Conservation (phyloP, 225 moss, liverwort and hornwort species). For the Lunularia cruciata region DNA sequence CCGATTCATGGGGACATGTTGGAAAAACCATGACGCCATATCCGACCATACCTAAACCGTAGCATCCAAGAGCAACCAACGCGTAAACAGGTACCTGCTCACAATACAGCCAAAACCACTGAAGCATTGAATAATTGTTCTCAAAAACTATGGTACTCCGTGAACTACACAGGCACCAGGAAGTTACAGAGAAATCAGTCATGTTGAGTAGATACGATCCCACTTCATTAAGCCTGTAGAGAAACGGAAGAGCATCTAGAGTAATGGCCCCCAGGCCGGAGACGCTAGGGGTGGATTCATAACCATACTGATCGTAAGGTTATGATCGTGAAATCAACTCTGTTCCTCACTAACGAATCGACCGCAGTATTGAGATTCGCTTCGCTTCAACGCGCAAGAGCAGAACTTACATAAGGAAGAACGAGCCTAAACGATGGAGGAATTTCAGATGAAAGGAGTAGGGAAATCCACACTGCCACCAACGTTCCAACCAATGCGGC, state of each 20-base stretch:
- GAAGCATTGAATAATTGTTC: too few relatives aligned
- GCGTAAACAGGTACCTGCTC: conserved; percentile 81
- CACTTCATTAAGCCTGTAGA: too few relatives aligned
- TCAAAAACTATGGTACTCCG: too few relatives aligned
- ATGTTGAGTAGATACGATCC: too few relatives aligned
- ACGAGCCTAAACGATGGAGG: conserved; percentile 52
- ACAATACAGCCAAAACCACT: conserved; percentile 20
- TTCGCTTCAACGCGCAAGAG: neutral
- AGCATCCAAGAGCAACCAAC: conserved; percentile 78
- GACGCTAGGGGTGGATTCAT: too few relatives aligned
- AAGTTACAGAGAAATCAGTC: too few relatives aligned
- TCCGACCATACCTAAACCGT: conserved; percentile 81
- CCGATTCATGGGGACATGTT: conserved; percentile 76
- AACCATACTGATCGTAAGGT: too few relatives aligned
- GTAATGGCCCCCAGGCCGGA: too few relatives aligned
- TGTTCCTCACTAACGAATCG: too few relatives aligned
- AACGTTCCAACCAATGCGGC: conserved; percentile 47
- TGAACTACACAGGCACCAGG: too few relatives aligned
- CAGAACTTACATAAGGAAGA: conserved; percentile 69
- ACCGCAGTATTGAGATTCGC: neutral
- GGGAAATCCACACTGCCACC: conserved; percentile 59
- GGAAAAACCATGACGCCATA: conserved; percentile 90
- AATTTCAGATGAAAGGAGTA: conserved; percentile 57
- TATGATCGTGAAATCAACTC: too few relatives aligned
- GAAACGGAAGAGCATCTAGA: too few relatives aligned